Conservation (phyloP, 1,284 basidiomycete genomes). For the Trametes versicolor region DNA sequence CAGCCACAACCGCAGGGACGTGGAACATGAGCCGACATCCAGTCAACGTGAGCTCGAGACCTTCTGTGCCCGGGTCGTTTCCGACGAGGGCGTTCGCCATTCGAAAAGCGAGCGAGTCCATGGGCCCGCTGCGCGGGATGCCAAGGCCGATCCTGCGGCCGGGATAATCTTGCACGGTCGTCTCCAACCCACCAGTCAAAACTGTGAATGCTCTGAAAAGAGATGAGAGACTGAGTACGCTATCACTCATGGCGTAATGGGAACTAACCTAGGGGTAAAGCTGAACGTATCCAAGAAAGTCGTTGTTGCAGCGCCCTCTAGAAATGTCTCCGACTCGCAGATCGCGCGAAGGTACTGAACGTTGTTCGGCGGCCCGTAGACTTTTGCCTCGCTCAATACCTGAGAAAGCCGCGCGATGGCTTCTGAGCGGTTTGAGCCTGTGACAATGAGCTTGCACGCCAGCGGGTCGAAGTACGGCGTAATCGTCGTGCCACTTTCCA, state of each 20-base stretch:
- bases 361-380: slow-evolving; percentile 66
- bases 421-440: slow-evolving; percentile 51
- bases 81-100: slow-evolving; percentile 70
- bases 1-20: slow-evolving; percentile 58
- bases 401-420: slow-evolving; percentile 51
- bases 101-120: slow-evolving; percentile 69
- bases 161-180: slow-evolving; percentile 73
- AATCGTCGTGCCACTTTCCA: slow-evolving; percentile 57
- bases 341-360: slow-evolving; percentile 61
- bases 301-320: slow-evolving; percentile 61
- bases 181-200: slow-evolving; percentile 64
- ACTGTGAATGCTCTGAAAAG: slow-evolving; percentile 61
- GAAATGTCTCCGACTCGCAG: slow-evolving; percentile 53
- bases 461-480: slow-evolving; percentile 70
- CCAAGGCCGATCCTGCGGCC: slow-evolving; percentile 66
- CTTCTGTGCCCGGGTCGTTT: slow-evolving; percentile 64
- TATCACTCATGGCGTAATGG: background rate
- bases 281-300: slow-evolving; percentile 61
- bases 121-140: slow-evolving; percentile 74
- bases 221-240: background rate
- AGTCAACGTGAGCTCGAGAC: slow-evolving; percentile 59
- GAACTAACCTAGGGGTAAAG: slow-evolving; percentile 52
- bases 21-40: slow-evolving; percentile 54
- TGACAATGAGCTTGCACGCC: slow-evolving; percentile 63
- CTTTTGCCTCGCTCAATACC: slow-evolving; percentile 49